Conservation (phyloP, 495 filamentous ascomycete species). For the Penicillium fimorum region DNA sequence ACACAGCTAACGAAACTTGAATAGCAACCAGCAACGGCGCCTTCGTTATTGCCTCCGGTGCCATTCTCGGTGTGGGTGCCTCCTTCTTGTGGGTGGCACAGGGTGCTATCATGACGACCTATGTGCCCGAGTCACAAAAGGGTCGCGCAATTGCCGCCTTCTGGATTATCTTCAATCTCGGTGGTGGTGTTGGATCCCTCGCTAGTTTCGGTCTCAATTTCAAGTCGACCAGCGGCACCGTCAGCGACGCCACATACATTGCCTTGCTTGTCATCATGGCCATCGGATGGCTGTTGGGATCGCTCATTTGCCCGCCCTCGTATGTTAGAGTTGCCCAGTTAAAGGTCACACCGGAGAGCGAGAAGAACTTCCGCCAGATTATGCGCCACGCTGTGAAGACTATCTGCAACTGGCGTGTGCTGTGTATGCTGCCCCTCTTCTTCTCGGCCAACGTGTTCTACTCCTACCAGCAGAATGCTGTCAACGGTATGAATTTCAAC, state of each 20-base stretch:
- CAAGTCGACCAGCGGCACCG: slow-evolving; percentile 43
- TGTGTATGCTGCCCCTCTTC: slow-evolving; percentile 53
- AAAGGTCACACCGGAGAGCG: slow-evolving; percentile 21
- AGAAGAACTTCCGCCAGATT: slow-evolving; percentile 35
- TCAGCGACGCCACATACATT: slow-evolving; percentile 50
- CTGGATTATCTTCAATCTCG: slow-evolving; percentile 57
- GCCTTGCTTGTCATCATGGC: slow-evolving; percentile 48
- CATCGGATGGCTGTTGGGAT: slow-evolving; percentile 45
- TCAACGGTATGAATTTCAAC: slow-evolving; percentile 50
- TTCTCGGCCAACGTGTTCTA: slow-evolving; percentile 76
- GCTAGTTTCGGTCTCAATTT: slow-evolving; percentile 50
- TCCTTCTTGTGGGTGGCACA: slow-evolving; percentile 54
- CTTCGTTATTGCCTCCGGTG: slow-evolving; percentile 67
- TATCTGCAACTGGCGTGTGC: slow-evolving; percentile 38
- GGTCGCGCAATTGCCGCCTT: slow-evolving; percentile 52
- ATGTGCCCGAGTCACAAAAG: slow-evolving; percentile 48
- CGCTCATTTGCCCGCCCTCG: slow-evolving; percentile 51
- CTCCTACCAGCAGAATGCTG: slow-evolving; percentile 65
- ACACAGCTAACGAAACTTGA: neutral
- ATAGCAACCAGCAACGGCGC: slow-evolving; percentile 68
- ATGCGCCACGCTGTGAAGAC: slow-evolving; percentile 57
- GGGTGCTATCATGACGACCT: slow-evolving; percentile 58
- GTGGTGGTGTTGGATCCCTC: slow-evolving; percentile 49
- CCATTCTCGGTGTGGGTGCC: slow-evolving; percentile 51
- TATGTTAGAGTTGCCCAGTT: slow-evolving; percentile 49